Evolutionary conservation across 1,284 basidiomycete species (phyloP).

Genomic region (Papiliotrema laurentii): DNA sequence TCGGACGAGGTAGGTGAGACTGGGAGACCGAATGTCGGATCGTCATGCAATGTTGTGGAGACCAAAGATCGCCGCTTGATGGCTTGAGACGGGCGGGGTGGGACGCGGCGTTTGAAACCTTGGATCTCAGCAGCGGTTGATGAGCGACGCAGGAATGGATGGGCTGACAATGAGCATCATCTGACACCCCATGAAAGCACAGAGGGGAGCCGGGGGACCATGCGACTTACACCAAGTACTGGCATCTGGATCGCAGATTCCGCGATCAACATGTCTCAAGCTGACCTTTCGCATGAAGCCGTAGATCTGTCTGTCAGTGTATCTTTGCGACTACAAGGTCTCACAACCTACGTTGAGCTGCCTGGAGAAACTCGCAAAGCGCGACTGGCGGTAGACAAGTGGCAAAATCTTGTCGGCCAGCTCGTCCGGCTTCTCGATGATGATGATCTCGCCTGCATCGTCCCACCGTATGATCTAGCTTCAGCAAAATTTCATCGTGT

Average conservation of each 20-base stretch:
- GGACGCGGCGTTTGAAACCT: slow-evolving; percentile 85
- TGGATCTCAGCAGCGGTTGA: slow-evolving; percentile 79
- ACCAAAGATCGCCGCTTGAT: slow-evolving; percentile 51
- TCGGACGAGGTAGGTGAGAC: slow-evolving; percentile 25
- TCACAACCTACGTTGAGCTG: slow-evolving; percentile 73
- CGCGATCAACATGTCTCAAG: slow-evolving; percentile 81
- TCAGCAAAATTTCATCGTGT: background rate
- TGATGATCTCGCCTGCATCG: slow-evolving; percentile 79
- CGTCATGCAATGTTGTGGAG: slow-evolving; percentile 7
- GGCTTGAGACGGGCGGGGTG: slow-evolving; percentile 78
- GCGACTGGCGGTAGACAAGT: slow-evolving; percentile 82
- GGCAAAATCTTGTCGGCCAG: slow-evolving; percentile 83
- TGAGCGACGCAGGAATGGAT: slow-evolving; percentile 78
- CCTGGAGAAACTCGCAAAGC: slow-evolving; percentile 88
- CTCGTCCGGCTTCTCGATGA: slow-evolving; percentile 83
- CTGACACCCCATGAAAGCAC: no score
- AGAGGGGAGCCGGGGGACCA: background rate
- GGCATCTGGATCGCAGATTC: slow-evolving; percentile 85
- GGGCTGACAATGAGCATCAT: slow-evolving; percentile 57
- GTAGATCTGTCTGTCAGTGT: slow-evolving; percentile 64
- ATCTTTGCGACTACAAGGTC: background rate
- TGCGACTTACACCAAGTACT: slow-evolving; percentile 80
- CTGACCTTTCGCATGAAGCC: slow-evolving; percentile 87
- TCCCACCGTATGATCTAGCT: slow-evolving; percentile 83
- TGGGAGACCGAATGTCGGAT: background rate